Conservation (phyloP, 495 filamentous ascomycete genomes). For the Neurospora terricola region DNA sequence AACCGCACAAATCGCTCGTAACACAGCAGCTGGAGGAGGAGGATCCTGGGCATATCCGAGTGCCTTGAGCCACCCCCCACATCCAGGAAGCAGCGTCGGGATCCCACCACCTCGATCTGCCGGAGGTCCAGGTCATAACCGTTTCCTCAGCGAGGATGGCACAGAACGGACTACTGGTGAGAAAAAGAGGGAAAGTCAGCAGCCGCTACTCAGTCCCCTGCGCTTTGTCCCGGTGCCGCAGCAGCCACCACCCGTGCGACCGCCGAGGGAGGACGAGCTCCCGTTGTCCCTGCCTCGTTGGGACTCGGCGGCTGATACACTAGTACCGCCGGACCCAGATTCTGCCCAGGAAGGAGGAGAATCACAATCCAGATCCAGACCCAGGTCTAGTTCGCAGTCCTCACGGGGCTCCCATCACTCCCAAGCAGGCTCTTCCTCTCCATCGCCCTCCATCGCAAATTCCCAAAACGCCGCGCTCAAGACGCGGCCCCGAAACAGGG, state of each 20-base stretch:
- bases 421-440: neutral
- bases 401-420: neutral
- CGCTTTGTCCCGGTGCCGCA: neutral
- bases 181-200: neutral
- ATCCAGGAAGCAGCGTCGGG: neutral
- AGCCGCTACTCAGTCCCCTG: neutral
- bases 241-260: neutral
- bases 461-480: neutral
- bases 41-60: neutral
- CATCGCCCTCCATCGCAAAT: neutral
- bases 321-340: neutral
- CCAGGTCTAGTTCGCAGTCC: neutral
- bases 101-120: neutral
- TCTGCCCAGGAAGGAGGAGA: neutral
- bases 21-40: neutral
- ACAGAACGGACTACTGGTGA: neutral
- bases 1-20: slow-evolving; percentile 10
- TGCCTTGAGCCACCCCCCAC: neutral
- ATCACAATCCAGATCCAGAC: neutral
- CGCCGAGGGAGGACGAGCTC: neutral
- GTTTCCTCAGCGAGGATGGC: neutral
- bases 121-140: neutral
- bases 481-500: neutral
- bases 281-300: neutral
- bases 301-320: neutral